Evolutionary conservation across 768 basidiomycete genomes (phyloP).

Genomic region (Neoboletus brunneissimus): DNA sequence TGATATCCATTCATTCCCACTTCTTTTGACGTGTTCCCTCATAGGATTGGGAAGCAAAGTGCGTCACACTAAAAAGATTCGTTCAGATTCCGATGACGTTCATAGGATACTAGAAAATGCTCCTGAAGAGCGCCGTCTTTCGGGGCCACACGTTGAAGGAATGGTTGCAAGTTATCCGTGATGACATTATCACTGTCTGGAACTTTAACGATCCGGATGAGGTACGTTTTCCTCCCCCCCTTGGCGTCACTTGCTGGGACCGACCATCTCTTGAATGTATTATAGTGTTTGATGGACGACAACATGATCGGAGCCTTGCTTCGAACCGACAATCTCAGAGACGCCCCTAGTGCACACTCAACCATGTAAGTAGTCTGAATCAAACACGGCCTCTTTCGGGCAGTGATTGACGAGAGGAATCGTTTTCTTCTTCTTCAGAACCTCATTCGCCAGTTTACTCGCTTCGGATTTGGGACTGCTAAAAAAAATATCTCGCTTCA

Average conservation of each 20-base stretch:
- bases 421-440: not conserved
- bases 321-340: conserved; percentile 1
- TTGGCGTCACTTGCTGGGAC: not conserved
- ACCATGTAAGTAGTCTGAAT: not conserved
- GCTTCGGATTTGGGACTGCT: not conserved
- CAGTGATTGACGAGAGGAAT: not conserved
- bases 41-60: conserved; percentile 16
- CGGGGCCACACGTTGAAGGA: conserved; percentile 2
- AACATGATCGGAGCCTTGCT: not conserved
- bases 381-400: not conserved
- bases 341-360: not conserved
- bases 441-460: not conserved
- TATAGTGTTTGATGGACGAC: conserved; percentile 11
- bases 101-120: conserved; percentile 12
- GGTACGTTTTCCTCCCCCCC: not conserved
- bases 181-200: conserved; percentile 11
- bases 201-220: conserved; percentile 14
- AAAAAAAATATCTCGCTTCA: too few species aligned
- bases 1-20: not conserved
- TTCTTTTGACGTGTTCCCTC: not conserved
- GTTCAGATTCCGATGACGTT: not conserved
- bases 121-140: conserved; percentile 9
- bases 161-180: conserved; percentile 12
- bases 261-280: not conserved
- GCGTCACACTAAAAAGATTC: not conserved